A percentile compares a stretch with the other conserved stretches of the same genome.
These are phyloP conservation scores for Letharia columbiana DNA, from an alignment of 495 filamentous ascomycete genomes.

Conservation along the genomic window DNA sequence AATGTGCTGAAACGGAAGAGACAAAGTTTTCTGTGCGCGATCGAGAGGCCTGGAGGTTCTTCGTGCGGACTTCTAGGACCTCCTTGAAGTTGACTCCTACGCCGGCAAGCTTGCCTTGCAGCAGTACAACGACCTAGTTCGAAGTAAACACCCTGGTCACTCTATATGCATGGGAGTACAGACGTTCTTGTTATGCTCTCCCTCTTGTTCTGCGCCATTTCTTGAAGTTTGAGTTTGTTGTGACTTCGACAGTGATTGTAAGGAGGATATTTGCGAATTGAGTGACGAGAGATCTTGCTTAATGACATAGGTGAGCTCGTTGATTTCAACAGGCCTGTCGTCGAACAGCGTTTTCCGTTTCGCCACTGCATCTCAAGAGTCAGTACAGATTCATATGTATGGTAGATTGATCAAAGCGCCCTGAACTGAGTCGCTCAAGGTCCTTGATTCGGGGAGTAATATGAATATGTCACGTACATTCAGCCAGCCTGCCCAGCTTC, in stretches of 20 bases:
- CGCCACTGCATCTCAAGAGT: constrained; percentile 50
- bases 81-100: constrained; percentile 95
- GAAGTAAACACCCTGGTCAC: constrained; percentile 23
- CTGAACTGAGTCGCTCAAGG: not conserved
- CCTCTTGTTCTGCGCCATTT: constrained; percentile 64
- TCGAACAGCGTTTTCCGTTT: constrained; percentile 96
- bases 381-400: constrained; percentile 1
- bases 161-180: constrained; percentile 14
- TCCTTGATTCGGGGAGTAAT: not conserved
- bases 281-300: constrained; percentile 91
- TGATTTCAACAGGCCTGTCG: constrained; percentile 92
- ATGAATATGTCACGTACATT: constrained; percentile 42
- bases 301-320: constrained; percentile 90
- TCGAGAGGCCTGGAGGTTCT: constrained; percentile 93
- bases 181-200: constrained; percentile 94
- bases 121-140: constrained; percentile 63
- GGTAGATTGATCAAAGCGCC: not conserved
- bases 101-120: constrained; percentile 91
- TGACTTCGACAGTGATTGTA: constrained; percentile 62
- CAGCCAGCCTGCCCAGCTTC: constrained; percentile 85
- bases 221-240: constrained; percentile 60
- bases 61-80: constrained; percentile 90
- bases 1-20: constrained; percentile 74
- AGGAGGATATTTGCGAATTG: constrained; percentile 72
- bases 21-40: constrained; percentile 94